Base-by-base conservation (phyloP, 345 rosid species). In the Cochlearia excelsa region DNA sequence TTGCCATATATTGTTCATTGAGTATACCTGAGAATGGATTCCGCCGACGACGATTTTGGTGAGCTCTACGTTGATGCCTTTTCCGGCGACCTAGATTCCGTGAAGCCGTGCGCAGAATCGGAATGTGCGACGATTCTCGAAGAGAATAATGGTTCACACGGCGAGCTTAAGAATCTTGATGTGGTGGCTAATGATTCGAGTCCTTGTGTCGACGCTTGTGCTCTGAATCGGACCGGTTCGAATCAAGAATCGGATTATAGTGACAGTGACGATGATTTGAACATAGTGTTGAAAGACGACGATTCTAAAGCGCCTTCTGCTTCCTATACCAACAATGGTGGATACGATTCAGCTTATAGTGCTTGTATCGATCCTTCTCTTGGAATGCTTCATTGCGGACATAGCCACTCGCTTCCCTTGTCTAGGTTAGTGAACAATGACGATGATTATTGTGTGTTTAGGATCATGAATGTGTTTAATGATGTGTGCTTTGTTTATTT, bases 211-310 rank as follows among this genome's bases (percentile, higher is more conserved):
- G 46, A 9, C 9, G 66, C 30, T 35, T n/a, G 43, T 64, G 62
- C 4, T 46, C 45, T 16, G 64, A 57, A 56, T 45, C 64, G 23
- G 40, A 37, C 39, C 40, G 65, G 26, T 11, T 43, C 42, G 28
- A 37, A 23, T 31, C 47, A 50, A 45, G 81, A 65, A 40, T 74
- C 41, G 7, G 72, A 61, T 6, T 74, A 30, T 46, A 81, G 82
- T 55, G 87, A 83, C 10, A 79, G 86, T 47, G 88, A 85, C 6
- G 90, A 79, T 59, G 90, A 85, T 63, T 70, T 88, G 64, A 80
- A 80, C 49, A 88, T 85, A 10, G 80, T 88, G 11, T 57, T 83
- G 68, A 79, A 83, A 46, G 86, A 87, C 26, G 93, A 77, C 41
- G 84, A 77, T 62, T 72, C 79, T 27, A 30, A 70, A 28, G 43